Conservation (phyloP, 192 early-diverging fungal genomes). For the Haplosporangium gracile region DNA sequence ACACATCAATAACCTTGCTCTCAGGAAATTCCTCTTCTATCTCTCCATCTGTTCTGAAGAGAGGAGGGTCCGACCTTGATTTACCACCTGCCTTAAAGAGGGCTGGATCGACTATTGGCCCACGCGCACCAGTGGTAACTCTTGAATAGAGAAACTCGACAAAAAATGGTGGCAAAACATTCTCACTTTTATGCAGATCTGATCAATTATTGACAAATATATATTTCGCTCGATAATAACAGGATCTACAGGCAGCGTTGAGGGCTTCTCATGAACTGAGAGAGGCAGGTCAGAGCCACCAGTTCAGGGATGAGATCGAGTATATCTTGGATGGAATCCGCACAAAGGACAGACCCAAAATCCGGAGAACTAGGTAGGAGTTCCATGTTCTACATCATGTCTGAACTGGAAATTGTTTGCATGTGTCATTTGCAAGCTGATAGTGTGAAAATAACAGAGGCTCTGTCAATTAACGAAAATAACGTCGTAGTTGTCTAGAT, state of each 20-base stretch:
- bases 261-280: conserved; percentile 70
- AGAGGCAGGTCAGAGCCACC: conserved; percentile 66
- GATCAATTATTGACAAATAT: not conserved
- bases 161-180: not conserved
- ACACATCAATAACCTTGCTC: not conserved
- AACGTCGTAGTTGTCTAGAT: conserved; percentile 61
- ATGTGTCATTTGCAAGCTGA: not conserved
- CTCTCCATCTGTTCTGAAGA: not conserved
- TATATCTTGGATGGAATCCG: conserved; percentile 69
- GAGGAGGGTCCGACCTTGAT: conserved; percentile 12
- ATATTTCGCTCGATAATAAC: not conserved
- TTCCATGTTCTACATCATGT: too few relatives aligned
- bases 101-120: not conserved
- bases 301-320: conserved; percentile 72
- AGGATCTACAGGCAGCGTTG: conserved; percentile 47
- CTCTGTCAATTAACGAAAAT: not conserved
- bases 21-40: not conserved
- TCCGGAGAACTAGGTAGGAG: conserved; percentile 63
- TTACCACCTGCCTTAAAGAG: conserved; percentile 13
- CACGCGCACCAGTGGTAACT: not conserved
- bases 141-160: not conserved
- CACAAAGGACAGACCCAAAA: conserved; percentile 55
- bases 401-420: not conserved
- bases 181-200: not conserved
- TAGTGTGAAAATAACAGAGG: not conserved